Evolutionary conservation across 225 moss, liverwort and hornwort genomes (phyloP), one percentile per base, ranked within the genome.

Genomic region (Lunularia cruciata): DNA sequence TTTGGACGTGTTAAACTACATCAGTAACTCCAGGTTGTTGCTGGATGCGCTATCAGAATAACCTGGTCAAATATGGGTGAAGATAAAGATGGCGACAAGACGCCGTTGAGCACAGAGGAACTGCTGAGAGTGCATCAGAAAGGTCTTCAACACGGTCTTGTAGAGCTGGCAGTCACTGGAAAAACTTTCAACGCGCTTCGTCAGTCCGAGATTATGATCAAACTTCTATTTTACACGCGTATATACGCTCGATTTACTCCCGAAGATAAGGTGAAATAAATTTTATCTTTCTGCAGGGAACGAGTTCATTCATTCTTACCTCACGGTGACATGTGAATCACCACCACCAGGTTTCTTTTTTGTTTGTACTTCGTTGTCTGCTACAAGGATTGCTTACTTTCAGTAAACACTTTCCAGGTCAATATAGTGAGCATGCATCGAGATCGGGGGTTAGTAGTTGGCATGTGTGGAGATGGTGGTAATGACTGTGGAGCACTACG

Each of bases 381-480:
- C n/a, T n/a, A n/a, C n/a, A n/a, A n/a, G n/a, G n/a, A n/a, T 32
- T 32, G 16, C 16, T 60, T 20, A 60, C 59, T 60, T 36, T 20
- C 31, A 58, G 23, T 60, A 9, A 10, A 36, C 22, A 37, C 36
- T 60, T 8, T 37, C 25, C 73, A 88, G 88, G 81, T 83, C 73
- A 79, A 81, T 65, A 83, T 85, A 4, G 72, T 82, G 22, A 83
- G 58, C 51, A 78, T 88, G 88, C 85, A 85, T 59, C 83, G 78
- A 57, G 79, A 85, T 38, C 45, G 46, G 43, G 85, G 85, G 36
- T 78, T 85, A 48, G 80, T 88, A 62, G 88, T 88, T 47, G 85
- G 83, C 55, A 88, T 85, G 88, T 88, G 85, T 65, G 83, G 88
- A 51, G 85, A 88, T 77, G 88, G 88, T 33, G 85, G 88, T 18